Evolutionary conservation across 2,329 filamentous ascomycete genomes (phyloP).

Genomic region (Xylogone sp.): DNA sequence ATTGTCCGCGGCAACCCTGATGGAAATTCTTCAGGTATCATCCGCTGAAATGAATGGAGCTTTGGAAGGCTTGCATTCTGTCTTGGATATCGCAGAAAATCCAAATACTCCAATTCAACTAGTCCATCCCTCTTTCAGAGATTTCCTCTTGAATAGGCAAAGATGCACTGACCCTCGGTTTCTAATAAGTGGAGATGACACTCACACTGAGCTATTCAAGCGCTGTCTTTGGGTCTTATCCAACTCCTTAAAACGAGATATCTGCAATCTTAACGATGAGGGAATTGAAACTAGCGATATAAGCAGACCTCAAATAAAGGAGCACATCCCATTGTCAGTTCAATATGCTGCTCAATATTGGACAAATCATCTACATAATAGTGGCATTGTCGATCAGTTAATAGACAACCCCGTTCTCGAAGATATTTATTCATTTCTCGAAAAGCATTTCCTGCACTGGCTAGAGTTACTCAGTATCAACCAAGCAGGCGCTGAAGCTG

Average conservation of each 20-base stretch:
- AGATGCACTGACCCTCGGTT: conserved; percentile 4
- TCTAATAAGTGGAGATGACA: conserved; percentile 6
- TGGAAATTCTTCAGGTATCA: too few species aligned
- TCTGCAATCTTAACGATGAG: conserved; percentile 13
- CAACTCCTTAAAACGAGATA: conserved; percentile 12
- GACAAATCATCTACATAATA: conserved; percentile 21
- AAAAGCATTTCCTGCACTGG: conserved; percentile 33
- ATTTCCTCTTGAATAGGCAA: conserved; percentile 9
- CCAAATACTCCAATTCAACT: conserved; percentile 4
- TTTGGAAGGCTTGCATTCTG: conserved; percentile 8
- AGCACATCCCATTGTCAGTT: conserved; percentile 12
- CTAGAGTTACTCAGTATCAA: conserved; percentile 4
- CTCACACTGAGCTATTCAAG: conserved; percentile 2
- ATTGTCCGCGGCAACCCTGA: too few species aligned
- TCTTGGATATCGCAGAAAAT: conserved; percentile 9
- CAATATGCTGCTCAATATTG: conserved; percentile 23
- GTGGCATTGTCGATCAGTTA: too few species aligned
- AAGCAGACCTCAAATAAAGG: conserved; percentile 2
- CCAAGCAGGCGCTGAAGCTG: not conserved
- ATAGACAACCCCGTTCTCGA: conserved; percentile 22
- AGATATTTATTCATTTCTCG: conserved; percentile 30
- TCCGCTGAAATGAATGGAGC: too few species aligned
- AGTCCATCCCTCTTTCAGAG: conserved; percentile 10
- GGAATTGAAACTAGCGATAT: conserved; percentile 8
- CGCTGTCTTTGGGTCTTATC: conserved; percentile 6